Conservation (phyloP, 1,284 basidiomycete species). For the Naganishia sp. region DNA sequence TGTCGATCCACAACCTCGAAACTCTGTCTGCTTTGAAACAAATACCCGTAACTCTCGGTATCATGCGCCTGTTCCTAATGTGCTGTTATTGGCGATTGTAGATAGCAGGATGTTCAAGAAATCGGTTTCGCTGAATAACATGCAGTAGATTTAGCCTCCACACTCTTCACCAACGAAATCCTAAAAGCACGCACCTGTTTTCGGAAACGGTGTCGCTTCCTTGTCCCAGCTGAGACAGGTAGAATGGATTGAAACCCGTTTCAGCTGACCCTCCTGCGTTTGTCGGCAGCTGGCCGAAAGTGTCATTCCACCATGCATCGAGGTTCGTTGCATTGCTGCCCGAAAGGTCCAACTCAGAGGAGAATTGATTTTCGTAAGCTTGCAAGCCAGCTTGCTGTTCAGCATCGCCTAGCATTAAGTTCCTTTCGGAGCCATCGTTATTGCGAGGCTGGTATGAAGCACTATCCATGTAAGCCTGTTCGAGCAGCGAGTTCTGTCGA, state of each 20-base stretch:
- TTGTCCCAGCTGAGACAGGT: constrained; percentile 47
- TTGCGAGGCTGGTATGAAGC: constrained; percentile 10
- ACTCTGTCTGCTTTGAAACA: too few relatives aligned
- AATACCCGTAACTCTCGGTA: not conserved
- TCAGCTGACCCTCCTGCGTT: constrained; percentile 34
- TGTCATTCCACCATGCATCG: constrained; percentile 30
- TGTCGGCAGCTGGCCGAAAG: constrained; percentile 40
- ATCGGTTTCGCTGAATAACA: constrained; percentile 30
- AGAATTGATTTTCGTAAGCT: constrained; percentile 19
- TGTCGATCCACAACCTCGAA: too few relatives aligned
- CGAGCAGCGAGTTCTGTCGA: constrained; percentile 22
- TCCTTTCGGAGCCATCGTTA: constrained; percentile 8
- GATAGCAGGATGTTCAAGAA: constrained; percentile 34
- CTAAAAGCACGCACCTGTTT: constrained; percentile 2
- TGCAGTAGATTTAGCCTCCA: not conserved
- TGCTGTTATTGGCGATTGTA: constrained; percentile 34
- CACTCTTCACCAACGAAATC: not conserved
- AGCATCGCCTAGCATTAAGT: constrained; percentile 31
- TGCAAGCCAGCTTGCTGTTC: constrained; percentile 21
- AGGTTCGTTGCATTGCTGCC: constrained; percentile 26
- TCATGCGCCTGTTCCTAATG: constrained; percentile 23
- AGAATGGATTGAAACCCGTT: constrained; percentile 52
- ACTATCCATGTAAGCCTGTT: constrained; percentile 13
- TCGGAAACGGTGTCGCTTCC: constrained; percentile 40
- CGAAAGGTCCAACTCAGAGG: constrained; percentile 14